Base-by-base conservation (phyloP, 169 alveolate species). In the Eimeria necatrix region DNA sequence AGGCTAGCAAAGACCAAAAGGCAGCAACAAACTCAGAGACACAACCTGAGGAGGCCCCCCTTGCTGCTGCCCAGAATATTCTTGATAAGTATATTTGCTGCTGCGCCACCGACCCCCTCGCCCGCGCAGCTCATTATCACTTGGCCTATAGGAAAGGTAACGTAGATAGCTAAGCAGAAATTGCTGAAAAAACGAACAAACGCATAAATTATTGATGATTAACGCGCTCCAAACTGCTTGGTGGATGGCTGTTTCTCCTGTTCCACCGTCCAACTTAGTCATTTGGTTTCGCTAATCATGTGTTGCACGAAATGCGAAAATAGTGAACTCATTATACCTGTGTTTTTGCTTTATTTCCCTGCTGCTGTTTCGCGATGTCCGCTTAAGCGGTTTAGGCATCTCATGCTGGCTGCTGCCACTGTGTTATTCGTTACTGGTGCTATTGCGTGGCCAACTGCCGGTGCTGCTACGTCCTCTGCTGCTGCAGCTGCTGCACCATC, bases 91-190 rank as follows among this genome's bases (percentile, higher is more conserved):
- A 70, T 8, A 86, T 89, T 22, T 20, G 14, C 6, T 12, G 87
- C 59, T 48, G 74, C 49, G 73, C 60, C 41, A 4, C 86, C 22
- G 94, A 73, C 60, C 46, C 7, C 64, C 86, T 26, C 12, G 70
- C 94, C 59, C 73, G 56, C n/a, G 86, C 51, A 20, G 73, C 80
- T 3, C 94, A 89, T 81, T 89, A 89, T 48, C 70, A 89, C 59
- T 49, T 71, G 16, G 94, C 94, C 24, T 12, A 18, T 10, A 68
- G 94, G 22, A 89, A 89, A 49, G 49, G 94, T 71, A 60, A 22
- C 41, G 41, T 32, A 32, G 41, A 32, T 32, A 32, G 3, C 41
- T 32, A 32, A 2, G 41, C 41, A 32, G 41, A 0, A 32, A 32
- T 32, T 32, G 41, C 3, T 32, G 0, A 32, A 32, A 0, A 2